Conservation (phyloP, 768 basidiomycete species). For the Exidia glandulosa region DNA sequence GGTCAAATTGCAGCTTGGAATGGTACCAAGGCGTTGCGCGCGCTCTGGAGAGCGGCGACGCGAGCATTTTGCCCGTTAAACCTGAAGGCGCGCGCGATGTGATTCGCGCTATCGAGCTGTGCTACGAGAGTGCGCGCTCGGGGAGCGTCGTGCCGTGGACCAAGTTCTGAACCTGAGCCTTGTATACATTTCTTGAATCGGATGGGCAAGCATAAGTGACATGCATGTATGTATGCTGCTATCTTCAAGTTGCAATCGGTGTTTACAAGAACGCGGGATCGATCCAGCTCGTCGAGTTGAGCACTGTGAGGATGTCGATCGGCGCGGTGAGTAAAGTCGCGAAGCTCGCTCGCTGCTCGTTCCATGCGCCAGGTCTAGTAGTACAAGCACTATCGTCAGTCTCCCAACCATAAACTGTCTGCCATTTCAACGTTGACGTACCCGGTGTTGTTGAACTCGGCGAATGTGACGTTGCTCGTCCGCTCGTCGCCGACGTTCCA, state of each 20-base stretch:
- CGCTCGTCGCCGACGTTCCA: constrained; percentile 29
- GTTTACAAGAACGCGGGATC: background rate
- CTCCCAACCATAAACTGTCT: too few relatives aligned
- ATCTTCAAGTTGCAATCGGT: too few relatives aligned
- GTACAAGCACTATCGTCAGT: background rate
- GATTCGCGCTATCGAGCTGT: background rate
- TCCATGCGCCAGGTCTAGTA: constrained; percentile 19
- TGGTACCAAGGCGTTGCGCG: background rate
- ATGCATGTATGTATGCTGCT: too few relatives aligned
- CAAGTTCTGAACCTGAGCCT: too few relatives aligned
- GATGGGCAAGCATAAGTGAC: too few relatives aligned
- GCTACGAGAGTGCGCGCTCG: background rate
- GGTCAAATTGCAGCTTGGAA: background rate
- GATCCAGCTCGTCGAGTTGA: background rate
- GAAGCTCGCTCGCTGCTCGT: constrained; percentile 28
- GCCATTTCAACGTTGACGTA: background rate
- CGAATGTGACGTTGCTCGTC: constrained; percentile 35
- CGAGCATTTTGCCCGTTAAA: background rate
- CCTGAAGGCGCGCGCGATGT: background rate
- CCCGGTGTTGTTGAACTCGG: constrained; percentile 36
- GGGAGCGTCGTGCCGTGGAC: background rate
- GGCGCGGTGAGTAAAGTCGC: constrained; percentile 23
- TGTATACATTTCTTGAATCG: too few relatives aligned
- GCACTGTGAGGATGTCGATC: background rate
- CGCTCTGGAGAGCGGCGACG: background rate